Evolutionary conservation across 148 eudicot genomes (phyloP), one percentile per base, ranked within the genome.

Genomic region (Nyssa sinensis): DNA sequence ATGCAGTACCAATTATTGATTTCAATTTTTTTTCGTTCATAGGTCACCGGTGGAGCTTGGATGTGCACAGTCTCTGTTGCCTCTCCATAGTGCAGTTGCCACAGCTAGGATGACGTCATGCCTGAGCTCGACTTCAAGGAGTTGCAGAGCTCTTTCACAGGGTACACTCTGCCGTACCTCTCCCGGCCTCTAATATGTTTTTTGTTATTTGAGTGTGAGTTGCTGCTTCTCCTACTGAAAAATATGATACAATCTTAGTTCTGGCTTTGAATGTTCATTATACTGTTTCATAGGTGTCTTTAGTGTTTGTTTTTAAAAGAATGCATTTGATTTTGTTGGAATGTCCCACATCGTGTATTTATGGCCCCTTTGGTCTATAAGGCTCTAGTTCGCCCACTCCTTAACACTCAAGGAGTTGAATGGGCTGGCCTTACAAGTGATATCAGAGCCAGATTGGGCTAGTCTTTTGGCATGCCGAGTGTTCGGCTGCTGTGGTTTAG

Each of bases 91-190:
- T 70, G 85, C 87, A 6, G 96, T 91, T 55, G 86, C 96, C 8
- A 49, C 78, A 39, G 90, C 92, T 25, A 91, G 92, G 86, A 74
- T 91, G 91, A 91, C 88, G 34, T 91, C 96, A 6, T 84, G 91
- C 86, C 74, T 91, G 77, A 91, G 88, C 72, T 72, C 86, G 19
- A 71, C 86, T 0, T 86, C 89, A 2, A 81, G 86, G 87, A 86
- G 83, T 78, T 88, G 83, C 75, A 82, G 89, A 77, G 85, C 96
- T 58, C 85, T 86, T 67, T 83, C 88, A 34, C 96, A 91, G 96
- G 96, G 96, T 91, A 91, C 89, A 80, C 88, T 86, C 92, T 88
- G 90, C 87, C 82, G 90, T 76, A 88, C 91, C 84, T 88, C 89
- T 82, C 92, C 92, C 75, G 81, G 76, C 88, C 95, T 88, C 95